These are phyloP conservation scores for Yamadazyma diddensiae DNA, from an alignment of 1,139 yeast genomes.

Conservation along the genomic window DNA sequence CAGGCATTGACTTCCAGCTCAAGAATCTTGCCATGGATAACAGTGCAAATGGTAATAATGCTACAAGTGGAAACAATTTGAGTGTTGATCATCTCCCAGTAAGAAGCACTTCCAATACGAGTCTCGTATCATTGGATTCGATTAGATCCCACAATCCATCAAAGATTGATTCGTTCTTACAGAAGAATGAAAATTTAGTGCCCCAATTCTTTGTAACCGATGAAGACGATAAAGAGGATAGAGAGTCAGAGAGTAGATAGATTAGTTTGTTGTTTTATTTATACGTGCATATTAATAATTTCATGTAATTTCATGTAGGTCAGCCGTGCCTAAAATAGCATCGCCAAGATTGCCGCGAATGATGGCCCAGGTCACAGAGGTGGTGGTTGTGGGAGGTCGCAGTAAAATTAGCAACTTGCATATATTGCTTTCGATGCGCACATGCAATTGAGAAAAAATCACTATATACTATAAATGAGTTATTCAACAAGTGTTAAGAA, in stretches of 20 bases:
- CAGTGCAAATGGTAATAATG: not conserved
- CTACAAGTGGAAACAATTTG: constrained; percentile 1
- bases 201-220: constrained; percentile 17
- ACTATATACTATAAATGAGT: constrained; percentile 4
- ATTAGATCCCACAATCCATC: constrained; percentile 9
- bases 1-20: constrained; percentile 6
- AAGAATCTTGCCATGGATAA: not conserved
- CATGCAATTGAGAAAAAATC: too few relatives aligned
- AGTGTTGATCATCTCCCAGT: not conserved
- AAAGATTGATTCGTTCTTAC: constrained; percentile 14
- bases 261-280: too few relatives aligned
- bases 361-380: too few relatives aligned
- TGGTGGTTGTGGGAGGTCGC: too few relatives aligned
- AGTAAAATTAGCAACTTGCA: too few relatives aligned
- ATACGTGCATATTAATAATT: too few relatives aligned
- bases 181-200: constrained; percentile 15
- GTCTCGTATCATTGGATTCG: constrained; percentile 13
- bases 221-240: constrained; percentile 10
- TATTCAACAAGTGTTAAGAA: constrained; percentile 12
- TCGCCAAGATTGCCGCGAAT: too few relatives aligned
- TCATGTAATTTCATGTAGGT: too few relatives aligned
- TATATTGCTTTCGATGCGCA: too few relatives aligned
- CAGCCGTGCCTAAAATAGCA: too few relatives aligned
- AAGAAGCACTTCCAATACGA: constrained; percentile 4
- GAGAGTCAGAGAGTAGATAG: not conserved